Evolutionary conservation across 164 flowering plant species (phyloP).

Genomic region (Vitis cinerea): DNA sequence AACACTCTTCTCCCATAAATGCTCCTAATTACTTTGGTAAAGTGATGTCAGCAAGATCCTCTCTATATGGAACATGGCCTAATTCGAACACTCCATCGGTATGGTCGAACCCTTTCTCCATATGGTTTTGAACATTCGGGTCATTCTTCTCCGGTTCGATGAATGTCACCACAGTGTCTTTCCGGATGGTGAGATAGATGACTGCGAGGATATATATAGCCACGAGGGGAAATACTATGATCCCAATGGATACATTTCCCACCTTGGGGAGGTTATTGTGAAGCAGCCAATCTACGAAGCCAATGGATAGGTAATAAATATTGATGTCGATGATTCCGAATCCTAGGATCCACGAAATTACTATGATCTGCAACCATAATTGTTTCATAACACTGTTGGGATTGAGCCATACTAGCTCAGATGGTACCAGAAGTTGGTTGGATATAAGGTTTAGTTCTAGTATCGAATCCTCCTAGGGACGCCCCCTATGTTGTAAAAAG

Average conservation of each 20-base stretch:
- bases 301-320: conserved; percentile 70
- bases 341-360: conserved; percentile 73
- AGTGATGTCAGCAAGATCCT: conserved; percentile 69
- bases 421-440: too few relatives aligned
- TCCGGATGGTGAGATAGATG: conserved; percentile 66
- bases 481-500: too few relatives aligned
- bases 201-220: conserved; percentile 56
- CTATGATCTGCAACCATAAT: conserved; percentile 53
- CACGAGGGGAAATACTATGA: conserved; percentile 80
- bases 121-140: conserved; percentile 25
- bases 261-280: conserved; percentile 60
- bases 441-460: too few relatives aligned
- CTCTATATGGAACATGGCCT: conserved; percentile 45
- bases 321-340: conserved; percentile 74
- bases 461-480: too few relatives aligned
- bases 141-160: conserved; percentile 41
- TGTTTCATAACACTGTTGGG: neutral
- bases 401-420: too few relatives aligned
- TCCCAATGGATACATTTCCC: conserved; percentile 68
- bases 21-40: conserved; percentile 28
- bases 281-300: conserved; percentile 68
- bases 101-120: conserved; percentile 41
- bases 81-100: conserved; percentile 1
- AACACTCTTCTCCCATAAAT: too few relatives aligned
- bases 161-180: conserved; percentile 61